Percentiles rank a stretch among this genome's conserved stretches.
Conservation (phyloP, 768 basidiomycete species). For the Kwoniella sp. region DNA sequence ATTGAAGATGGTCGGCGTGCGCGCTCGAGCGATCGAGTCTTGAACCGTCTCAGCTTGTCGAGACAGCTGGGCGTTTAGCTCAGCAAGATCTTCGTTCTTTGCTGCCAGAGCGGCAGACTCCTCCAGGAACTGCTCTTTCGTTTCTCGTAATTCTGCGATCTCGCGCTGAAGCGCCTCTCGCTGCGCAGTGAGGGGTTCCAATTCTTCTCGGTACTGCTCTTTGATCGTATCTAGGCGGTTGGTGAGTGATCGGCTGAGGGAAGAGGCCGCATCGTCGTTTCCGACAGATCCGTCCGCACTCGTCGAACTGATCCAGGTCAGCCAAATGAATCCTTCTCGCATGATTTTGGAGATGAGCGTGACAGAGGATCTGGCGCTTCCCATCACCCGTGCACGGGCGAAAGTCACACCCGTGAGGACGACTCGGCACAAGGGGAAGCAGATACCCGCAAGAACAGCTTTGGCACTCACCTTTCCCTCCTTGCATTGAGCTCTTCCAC, state of each 20-base stretch:
- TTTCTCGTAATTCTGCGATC: conserved; percentile 80
- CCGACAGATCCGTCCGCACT: conserved; percentile 4
- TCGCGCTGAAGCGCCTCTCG: conserved; percentile 78
- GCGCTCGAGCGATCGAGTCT: conserved; percentile 44
- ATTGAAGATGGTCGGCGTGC: conserved; percentile 37
- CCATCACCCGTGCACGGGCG: too few relatives aligned
- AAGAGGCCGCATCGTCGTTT: conserved; percentile 33
- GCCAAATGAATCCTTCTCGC: not conserved
- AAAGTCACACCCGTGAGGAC: too few relatives aligned
- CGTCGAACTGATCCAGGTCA: not conserved
- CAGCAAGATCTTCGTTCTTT: conserved; percentile 88
- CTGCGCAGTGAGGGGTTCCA: conserved; percentile 79
- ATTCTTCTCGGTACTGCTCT: conserved; percentile 80
- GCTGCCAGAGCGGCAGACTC: conserved; percentile 88
- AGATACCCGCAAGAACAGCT: not conserved
- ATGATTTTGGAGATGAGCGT: too few relatives aligned
- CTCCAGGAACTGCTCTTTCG: conserved; percentile 82
- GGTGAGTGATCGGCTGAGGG: conserved; percentile 69
- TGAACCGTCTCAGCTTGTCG: conserved; percentile 69
- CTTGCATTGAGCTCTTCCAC: conserved; percentile 82
- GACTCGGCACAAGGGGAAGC: not conserved
- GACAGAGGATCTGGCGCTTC: too few relatives aligned
- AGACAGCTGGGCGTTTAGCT: conserved; percentile 78
- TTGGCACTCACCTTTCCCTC: conserved; percentile 64
- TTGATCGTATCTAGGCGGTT: conserved; percentile 84